These are phyloP conservation scores for Fusarium tjaetaba DNA, from an alignment of 2,329 filamentous ascomycete species.

Conservation along the genomic window DNA sequence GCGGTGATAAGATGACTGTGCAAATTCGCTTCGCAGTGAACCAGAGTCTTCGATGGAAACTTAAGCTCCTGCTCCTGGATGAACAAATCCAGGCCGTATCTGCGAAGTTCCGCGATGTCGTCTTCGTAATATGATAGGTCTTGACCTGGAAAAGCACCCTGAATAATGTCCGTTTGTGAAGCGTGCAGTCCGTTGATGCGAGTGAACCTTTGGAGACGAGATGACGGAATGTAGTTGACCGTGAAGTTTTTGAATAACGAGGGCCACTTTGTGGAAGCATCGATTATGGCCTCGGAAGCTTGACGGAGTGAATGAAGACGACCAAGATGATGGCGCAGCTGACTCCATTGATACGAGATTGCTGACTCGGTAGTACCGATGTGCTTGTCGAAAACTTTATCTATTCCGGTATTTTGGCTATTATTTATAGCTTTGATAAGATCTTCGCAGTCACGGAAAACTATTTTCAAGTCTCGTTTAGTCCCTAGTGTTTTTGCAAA, in stretches of 20 bases:
- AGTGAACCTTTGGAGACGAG: neutral
- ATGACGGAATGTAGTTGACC: neutral
- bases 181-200: too few relatives aligned
- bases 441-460: slow-evolving; percentile 4
- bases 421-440: slow-evolving; percentile 1
- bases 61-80: neutral
- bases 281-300: neutral
- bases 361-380: neutral
- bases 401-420: neutral
- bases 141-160: neutral
- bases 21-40: slow-evolving; percentile 2
- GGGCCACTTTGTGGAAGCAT: neutral
- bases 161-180: neutral
- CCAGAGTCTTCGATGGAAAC: neutral
- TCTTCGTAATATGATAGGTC: neutral
- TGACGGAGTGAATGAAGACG: slow-evolving; percentile 6
- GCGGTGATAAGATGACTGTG: neutral
- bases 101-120: neutral
- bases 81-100: neutral
- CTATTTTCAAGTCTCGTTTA: neutral
- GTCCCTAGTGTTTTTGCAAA: neutral
- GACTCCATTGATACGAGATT: neutral
- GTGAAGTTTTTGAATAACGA: neutral
- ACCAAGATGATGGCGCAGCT: slow-evolving; percentile 3
- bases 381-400: neutral